Evolutionary conservation across 2,329 filamentous ascomycete species (phyloP).

Genomic region (Magnaporthiopsis incrustans): DNA sequence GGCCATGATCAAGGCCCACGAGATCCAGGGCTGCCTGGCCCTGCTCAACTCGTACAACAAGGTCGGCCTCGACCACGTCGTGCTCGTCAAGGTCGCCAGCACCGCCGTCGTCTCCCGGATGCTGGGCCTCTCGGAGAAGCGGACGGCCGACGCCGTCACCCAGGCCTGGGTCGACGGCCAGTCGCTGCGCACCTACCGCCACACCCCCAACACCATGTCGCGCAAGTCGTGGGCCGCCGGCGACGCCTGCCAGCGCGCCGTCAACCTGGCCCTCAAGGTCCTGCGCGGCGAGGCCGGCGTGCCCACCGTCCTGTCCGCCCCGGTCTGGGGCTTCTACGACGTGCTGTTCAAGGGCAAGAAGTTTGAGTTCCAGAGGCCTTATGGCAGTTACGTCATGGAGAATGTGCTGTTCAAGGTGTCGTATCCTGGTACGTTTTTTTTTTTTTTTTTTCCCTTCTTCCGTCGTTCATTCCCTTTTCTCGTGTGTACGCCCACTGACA

Average conservation of each 20-base stretch:
- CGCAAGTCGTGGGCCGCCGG: conserved; percentile 98
- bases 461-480: too few species aligned
- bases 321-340: conserved; percentile 97
- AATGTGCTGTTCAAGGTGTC: conserved; percentile 99
- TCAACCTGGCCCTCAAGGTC: conserved; percentile 86
- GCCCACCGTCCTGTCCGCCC: conserved; percentile 85
- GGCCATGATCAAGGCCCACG: conserved; percentile 98
- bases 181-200: conserved; percentile 90
- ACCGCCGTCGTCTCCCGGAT: conserved; percentile 92
- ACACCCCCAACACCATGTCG: conserved; percentile 98
- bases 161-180: conserved; percentile 98
- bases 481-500: too few species aligned
- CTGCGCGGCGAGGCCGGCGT: conserved; percentile 85
- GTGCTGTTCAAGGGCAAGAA: conserved; percentile 93
- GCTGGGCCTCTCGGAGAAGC: conserved; percentile 79
- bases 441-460: neutral
- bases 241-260: conserved; percentile 92
- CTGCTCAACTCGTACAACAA: conserved; percentile 99
- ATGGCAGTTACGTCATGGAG: conserved; percentile 99
- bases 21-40: conserved; percentile 95
- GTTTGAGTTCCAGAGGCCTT: conserved; percentile 92
- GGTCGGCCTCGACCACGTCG: conserved; percentile 95
- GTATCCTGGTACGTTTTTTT: conserved; percentile 64
- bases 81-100: conserved; percentile 94
- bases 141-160: conserved; percentile 91